A percentile compares a stretch with the other conserved stretches of the same genome.
phyloP scores from a whole-genome alignment of 106 monocot species.

The Dioscorea dumetorum region DNA sequence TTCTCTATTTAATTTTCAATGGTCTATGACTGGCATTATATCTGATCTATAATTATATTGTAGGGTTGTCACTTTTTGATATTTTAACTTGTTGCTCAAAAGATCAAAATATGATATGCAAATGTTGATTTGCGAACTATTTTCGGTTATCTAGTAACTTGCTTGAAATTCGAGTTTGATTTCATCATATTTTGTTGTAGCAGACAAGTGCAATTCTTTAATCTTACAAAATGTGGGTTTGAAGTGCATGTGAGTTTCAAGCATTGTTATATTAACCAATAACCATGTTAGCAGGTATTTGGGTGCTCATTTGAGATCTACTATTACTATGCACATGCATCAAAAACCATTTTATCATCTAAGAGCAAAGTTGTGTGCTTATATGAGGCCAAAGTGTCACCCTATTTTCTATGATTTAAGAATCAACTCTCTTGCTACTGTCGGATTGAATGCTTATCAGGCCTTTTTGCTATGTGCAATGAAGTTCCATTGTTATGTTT shows the following conservation, averaged over 20 bases:
- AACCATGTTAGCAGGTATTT: slow-evolving; percentile 48
- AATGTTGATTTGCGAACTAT: no score
- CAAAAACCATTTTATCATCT: slow-evolving; percentile 21
- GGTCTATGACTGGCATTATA: not conserved
- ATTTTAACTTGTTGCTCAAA: no score
- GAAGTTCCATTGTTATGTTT: slow-evolving; percentile 88
- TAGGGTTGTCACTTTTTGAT: no score
- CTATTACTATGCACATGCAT: slow-evolving; percentile 48
- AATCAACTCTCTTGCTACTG: slow-evolving; percentile 56
- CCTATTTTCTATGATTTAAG: slow-evolving; percentile 73
- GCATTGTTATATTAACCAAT: no score
- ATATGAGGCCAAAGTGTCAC: slow-evolving; percentile 75
- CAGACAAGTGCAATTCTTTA: no score
- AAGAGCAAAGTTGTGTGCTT: slow-evolving; percentile 44
- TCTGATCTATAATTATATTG: no score
- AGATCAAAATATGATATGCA: no score
- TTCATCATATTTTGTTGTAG: no score
- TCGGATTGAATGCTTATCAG: slow-evolving; percentile 84
- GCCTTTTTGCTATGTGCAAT: slow-evolving; percentile 89
- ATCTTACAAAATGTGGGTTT: no score
- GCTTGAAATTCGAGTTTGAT: no score
- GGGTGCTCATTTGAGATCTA: slow-evolving; percentile 48
- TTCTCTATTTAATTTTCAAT: not conserved
- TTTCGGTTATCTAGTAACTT: no score
- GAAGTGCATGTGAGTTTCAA: no score